These are phyloP conservation scores for Rutstroemia sydowiana DNA, from an alignment of 2,329 filamentous ascomycete genomes.

Conservation along the genomic window DNA sequence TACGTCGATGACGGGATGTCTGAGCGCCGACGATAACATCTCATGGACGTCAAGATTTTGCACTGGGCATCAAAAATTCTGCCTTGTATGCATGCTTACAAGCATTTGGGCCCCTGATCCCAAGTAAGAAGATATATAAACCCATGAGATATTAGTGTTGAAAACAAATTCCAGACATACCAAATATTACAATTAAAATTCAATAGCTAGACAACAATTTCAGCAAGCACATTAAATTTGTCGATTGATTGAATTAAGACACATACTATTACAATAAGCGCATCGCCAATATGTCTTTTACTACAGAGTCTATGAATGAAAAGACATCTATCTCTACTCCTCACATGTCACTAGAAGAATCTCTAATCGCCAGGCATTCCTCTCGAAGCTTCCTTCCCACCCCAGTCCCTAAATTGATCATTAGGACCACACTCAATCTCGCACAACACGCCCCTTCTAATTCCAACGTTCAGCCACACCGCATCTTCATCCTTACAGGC, in stretches of 20 bases:
- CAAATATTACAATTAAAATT: no score
- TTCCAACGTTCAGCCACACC: constrained; percentile 6
- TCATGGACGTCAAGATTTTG: neutral
- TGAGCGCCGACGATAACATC: neutral
- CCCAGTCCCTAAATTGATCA: neutral
- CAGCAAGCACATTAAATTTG: no score
- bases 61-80: no score
- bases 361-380: constrained; percentile 1
- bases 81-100: no score
- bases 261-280: no score
- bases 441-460: constrained; percentile 6
- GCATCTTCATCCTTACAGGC: neutral
- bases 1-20: neutral
- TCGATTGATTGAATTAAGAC: no score
- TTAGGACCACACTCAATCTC: constrained; percentile 4
- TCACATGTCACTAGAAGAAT: constrained; percentile 1
- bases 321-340: neutral
- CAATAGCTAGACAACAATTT: no score
- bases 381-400: constrained; percentile 1
- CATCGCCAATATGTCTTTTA: neutral
- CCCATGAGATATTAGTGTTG: no score
- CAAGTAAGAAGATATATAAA: no score
- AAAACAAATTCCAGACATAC: no score
- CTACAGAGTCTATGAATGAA: neutral
- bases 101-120: no score